phyloP scores from a whole-genome alignment of 2,329 filamentous ascomycete species.

The Aspergillus proliferans region DNA sequence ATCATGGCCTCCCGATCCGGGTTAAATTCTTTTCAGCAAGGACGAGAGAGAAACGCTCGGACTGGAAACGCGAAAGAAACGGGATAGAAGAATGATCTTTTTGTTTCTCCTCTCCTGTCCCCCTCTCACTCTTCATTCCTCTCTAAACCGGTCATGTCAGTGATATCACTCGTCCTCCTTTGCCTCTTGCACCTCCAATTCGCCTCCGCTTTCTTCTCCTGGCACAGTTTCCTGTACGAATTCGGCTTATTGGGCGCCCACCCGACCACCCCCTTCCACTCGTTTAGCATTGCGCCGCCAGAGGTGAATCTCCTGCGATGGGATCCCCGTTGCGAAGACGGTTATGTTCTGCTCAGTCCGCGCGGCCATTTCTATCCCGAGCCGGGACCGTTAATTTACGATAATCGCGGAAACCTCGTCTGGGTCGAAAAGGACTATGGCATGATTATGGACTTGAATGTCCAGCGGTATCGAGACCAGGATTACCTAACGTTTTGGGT shows the following conservation, averaged over 20 bases:
- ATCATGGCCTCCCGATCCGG: not conserved
- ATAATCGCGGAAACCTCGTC: constrained; percentile 22
- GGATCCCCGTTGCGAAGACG: constrained; percentile 29
- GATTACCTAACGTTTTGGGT: constrained; percentile 46
- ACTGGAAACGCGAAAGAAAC: not conserved
- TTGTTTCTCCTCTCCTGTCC: not conserved
- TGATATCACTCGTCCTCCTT: not conserved
- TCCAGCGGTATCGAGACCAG: constrained; percentile 41
- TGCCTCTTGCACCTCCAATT: constrained; percentile 1
- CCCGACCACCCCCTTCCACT: constrained; percentile 6
- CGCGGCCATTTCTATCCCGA: constrained; percentile 24
- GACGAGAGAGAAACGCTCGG: not conserved
- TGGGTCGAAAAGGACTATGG: constrained; percentile 27
- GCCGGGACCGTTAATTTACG: constrained; percentile 37
- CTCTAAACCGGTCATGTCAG: not conserved
- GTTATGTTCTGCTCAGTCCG: constrained; percentile 34
- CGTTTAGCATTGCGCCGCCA: constrained; percentile 6
- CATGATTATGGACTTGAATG: constrained; percentile 42
- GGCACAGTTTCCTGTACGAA: constrained; percentile 12
- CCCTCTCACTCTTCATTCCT: not conserved
- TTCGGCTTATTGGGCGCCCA: constrained; percentile 9
- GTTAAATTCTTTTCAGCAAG: not conserved
- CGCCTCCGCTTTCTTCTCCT: constrained; percentile 5
- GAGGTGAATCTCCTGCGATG: constrained; percentile 10
- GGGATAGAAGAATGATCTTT: not conserved